A percentile compares a stretch with the other conserved stretches of the same genome.
phyloP scores from a whole-genome alignment of 768 basidiomycete genomes.

The Auricularia cornea region DNA sequence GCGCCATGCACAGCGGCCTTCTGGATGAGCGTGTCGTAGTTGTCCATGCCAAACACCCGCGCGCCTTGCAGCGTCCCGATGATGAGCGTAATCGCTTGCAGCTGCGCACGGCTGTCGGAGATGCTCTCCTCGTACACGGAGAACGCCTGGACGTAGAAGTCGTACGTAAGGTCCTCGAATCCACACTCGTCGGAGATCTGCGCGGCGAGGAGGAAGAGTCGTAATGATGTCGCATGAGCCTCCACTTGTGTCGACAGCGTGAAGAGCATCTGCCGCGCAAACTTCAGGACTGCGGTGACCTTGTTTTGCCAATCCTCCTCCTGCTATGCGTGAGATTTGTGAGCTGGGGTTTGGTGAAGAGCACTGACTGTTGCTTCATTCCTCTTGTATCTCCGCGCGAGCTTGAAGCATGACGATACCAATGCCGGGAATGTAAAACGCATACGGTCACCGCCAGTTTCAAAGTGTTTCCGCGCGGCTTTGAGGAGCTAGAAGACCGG shows the following conservation, averaged over 20 bases:
- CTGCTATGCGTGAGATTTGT: slow-evolving; percentile 32
- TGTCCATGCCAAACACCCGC: slow-evolving; percentile 86
- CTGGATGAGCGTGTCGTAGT: slow-evolving; percentile 95
- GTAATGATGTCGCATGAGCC: slow-evolving; percentile 83
- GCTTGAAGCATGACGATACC: slow-evolving; percentile 86
- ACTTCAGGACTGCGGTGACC: slow-evolving; percentile 85
- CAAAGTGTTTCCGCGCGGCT: slow-evolving; percentile 83
- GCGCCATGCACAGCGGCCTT: slow-evolving; percentile 98
- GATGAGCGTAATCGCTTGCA: slow-evolving; percentile 94
- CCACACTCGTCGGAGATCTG: slow-evolving; percentile 92
- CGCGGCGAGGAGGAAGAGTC: slow-evolving; percentile 90
- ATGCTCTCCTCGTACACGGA: slow-evolving; percentile 97
- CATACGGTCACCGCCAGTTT: slow-evolving; percentile 89
- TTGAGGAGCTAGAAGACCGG: slow-evolving; percentile 60
- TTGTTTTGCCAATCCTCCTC: slow-evolving; percentile 82
- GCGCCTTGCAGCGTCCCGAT: slow-evolving; percentile 86
- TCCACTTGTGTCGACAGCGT: slow-evolving; percentile 92
- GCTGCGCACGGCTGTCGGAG: slow-evolving; percentile 88
- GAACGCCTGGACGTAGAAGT: slow-evolving; percentile 96
- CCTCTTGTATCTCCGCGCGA: slow-evolving; percentile 83
- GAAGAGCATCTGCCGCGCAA: slow-evolving; percentile 86
- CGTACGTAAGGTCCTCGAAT: slow-evolving; percentile 93
- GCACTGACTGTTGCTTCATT: slow-evolving; percentile 29
- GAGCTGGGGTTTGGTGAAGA: no score
- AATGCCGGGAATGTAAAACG: slow-evolving; percentile 95